Conservation (phyloP, 179 eudicot genomes). For the Amaranthus tricolor region DNA sequence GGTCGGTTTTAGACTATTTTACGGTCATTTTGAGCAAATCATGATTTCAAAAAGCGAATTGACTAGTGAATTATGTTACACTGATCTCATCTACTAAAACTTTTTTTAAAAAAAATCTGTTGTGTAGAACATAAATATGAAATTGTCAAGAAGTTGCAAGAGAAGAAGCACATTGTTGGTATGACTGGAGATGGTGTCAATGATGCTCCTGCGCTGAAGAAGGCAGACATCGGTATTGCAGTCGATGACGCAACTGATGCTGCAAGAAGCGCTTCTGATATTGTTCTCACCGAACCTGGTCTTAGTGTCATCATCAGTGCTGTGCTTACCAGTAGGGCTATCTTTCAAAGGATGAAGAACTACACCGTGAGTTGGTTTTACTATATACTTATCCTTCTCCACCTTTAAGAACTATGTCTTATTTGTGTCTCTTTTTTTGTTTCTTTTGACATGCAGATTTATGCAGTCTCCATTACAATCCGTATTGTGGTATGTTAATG, state of each 20-base stretch:
- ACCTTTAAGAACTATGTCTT: not conserved
- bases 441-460: conserved; percentile 39
- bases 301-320: conserved; percentile 72
- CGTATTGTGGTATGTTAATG: conserved; percentile 65
- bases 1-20: too few relatives aligned
- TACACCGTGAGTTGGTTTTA: conserved; percentile 47
- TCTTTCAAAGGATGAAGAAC: conserved; percentile 73
- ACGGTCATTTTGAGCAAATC: too few relatives aligned
- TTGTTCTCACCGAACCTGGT: conserved; percentile 70
- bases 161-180: conserved; percentile 68
- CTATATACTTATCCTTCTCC: not conserved
- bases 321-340: conserved; percentile 67
- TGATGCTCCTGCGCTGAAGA: conserved; percentile 71
- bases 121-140: conserved; percentile 60
- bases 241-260: conserved; percentile 73
- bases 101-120: not conserved
- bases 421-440: not conserved
- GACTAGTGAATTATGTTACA: too few relatives aligned
- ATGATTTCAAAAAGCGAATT: too few relatives aligned
- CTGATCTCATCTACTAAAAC: not conserved
- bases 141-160: conserved; percentile 64
- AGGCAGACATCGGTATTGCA: conserved; percentile 69
- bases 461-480: conserved; percentile 72
- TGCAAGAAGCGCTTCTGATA: conserved; percentile 72
- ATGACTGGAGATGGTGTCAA: conserved; percentile 80